Percentiles rank a stretch among this genome's conserved stretches.
Conservation (phyloP, 2,329 filamentous ascomycete genomes). For the Paecilomyces variotii region DNA sequence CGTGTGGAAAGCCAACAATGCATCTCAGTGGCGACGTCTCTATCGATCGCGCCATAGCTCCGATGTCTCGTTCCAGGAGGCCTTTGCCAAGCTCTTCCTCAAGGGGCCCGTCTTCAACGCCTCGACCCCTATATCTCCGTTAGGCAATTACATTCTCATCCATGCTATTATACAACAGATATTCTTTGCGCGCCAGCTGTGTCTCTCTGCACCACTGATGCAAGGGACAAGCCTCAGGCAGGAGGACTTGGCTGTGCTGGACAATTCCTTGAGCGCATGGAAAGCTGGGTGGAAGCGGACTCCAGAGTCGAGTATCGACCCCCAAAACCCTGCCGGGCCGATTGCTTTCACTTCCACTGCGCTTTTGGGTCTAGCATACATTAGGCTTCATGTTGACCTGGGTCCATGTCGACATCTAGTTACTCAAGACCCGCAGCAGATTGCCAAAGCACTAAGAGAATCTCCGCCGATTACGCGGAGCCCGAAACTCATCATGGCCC, state of each 20-base stretch:
- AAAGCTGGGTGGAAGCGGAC: constrained; percentile 46
- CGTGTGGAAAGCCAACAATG: constrained; percentile 48
- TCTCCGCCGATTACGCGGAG: constrained; percentile 37
- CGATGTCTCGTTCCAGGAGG: constrained; percentile 36
- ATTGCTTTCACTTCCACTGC: constrained; percentile 47
- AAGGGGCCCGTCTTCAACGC: constrained; percentile 28
- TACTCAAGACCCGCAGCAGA: constrained; percentile 39
- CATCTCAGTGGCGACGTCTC: constrained; percentile 41
- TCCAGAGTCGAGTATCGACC: constrained; percentile 47
- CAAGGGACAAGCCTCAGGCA: constrained; percentile 34
- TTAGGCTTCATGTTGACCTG: constrained; percentile 40
- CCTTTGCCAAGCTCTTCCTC: constrained; percentile 37
- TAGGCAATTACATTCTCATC: constrained; percentile 48
- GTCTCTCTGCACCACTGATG: constrained; percentile 36
- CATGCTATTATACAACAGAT: constrained; percentile 49
- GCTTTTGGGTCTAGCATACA: constrained; percentile 40
- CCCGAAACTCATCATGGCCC: constrained; percentile 41
- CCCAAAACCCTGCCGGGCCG: constrained; percentile 45
- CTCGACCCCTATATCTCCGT: constrained; percentile 37
- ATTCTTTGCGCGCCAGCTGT: constrained; percentile 43
- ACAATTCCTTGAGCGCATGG: constrained; percentile 43
- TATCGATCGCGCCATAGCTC: constrained; percentile 25
- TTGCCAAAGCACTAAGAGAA: constrained; percentile 38
- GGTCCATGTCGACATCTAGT: constrained; percentile 41
- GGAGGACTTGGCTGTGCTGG: constrained; percentile 38